Percentiles rank a stretch among this genome's conserved stretches.
These are phyloP conservation scores for Melampsora larici-populina DNA, from an alignment of 1,284 basidiomycete genomes.

Conservation along the genomic window DNA sequence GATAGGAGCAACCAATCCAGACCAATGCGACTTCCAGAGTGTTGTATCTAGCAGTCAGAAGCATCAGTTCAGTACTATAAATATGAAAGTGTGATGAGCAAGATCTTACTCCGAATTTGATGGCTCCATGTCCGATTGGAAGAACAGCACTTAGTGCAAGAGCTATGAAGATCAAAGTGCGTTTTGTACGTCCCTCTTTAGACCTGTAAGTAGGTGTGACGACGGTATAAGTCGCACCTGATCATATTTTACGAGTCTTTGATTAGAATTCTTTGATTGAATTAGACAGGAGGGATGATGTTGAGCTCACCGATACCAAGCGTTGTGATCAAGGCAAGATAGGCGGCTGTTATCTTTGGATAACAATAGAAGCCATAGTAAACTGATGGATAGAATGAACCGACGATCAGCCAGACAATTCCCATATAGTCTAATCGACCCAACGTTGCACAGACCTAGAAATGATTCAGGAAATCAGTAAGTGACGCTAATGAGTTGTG, in stretches of 20 bases:
- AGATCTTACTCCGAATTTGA: slow-evolving; percentile 54
- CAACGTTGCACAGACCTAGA: slow-evolving; percentile 42
- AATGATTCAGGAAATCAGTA: background rate
- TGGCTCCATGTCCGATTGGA: slow-evolving; percentile 67
- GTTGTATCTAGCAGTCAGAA: slow-evolving; percentile 56
- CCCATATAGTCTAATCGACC: slow-evolving; percentile 50
- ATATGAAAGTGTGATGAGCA: background rate
- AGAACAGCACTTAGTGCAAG: slow-evolving; percentile 71
- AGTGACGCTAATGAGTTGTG: slow-evolving; percentile 34
- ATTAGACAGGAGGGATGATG: slow-evolving; percentile 10
- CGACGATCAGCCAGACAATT: slow-evolving; percentile 64
- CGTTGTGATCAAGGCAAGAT: slow-evolving; percentile 61
- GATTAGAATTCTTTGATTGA: background rate
- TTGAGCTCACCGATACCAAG: slow-evolving; percentile 62
- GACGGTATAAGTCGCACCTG: slow-evolving; percentile 71
- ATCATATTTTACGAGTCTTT: slow-evolving; percentile 6
- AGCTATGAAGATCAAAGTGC: slow-evolving; percentile 74
- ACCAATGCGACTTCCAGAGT: slow-evolving; percentile 65
- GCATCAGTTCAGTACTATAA: background rate
- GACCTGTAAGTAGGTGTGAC: slow-evolving; percentile 74
- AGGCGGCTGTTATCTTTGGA: slow-evolving; percentile 59
- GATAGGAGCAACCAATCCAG: slow-evolving; percentile 66
- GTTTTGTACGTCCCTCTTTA: slow-evolving; percentile 69
- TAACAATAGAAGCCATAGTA: slow-evolving; percentile 65
- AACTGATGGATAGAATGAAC: slow-evolving; percentile 71